Percentiles rank a stretch among this genome's conserved stretches.
Evolutionary conservation across 768 basidiomycete genomes (phyloP).

Genomic region (Sarcodon aspratus): DNA sequence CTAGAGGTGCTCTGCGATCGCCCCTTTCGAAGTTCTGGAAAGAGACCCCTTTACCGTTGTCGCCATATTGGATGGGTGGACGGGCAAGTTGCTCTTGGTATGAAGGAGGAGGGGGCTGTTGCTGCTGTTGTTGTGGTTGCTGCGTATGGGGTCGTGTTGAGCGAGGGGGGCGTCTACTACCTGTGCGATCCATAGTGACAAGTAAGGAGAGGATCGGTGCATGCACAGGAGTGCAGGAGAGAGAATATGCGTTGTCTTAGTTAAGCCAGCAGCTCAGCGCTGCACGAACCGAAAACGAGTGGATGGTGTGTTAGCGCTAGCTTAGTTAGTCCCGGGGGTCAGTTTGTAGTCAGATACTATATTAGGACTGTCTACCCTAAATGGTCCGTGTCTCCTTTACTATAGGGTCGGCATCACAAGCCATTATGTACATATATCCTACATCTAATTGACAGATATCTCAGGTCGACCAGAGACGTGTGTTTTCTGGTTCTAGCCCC

Average conservation of each 20-base stretch:
- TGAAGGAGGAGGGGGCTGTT: slow-evolving; percentile 10
- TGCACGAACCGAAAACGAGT: too few species aligned
- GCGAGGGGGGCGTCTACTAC: slow-evolving; percentile 23
- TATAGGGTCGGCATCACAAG: too few species aligned
- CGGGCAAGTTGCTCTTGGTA: slow-evolving; percentile 11
- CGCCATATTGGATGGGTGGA: slow-evolving; percentile 4
- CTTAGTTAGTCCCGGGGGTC: too few species aligned
- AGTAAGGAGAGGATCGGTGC: slow-evolving; percentile 1
- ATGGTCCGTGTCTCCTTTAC: too few species aligned
- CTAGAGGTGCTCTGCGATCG: slow-evolving; percentile 49
- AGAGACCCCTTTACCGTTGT: slow-evolving; percentile 36
- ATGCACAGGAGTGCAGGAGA: too few species aligned
- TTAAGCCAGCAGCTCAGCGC: too few species aligned
- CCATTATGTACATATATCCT: too few species aligned
- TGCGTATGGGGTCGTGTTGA: slow-evolving; percentile 19
- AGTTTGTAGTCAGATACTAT: too few species aligned
- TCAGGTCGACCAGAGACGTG: slow-evolving; percentile 26
- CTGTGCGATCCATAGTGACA: slow-evolving; percentile 18
- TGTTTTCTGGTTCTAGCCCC: slow-evolving; percentile 22
- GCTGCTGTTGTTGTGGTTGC: slow-evolving; percentile 13
- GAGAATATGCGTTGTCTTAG: too few species aligned
- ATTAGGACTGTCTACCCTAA: too few species aligned
- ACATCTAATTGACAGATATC: too few species aligned
- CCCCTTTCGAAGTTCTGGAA: slow-evolving; percentile 64
- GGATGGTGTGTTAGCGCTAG: too few species aligned